Base-by-base conservation (phyloP, 139 green algal species). In the Astrephomene gubernaculifera region DNA sequence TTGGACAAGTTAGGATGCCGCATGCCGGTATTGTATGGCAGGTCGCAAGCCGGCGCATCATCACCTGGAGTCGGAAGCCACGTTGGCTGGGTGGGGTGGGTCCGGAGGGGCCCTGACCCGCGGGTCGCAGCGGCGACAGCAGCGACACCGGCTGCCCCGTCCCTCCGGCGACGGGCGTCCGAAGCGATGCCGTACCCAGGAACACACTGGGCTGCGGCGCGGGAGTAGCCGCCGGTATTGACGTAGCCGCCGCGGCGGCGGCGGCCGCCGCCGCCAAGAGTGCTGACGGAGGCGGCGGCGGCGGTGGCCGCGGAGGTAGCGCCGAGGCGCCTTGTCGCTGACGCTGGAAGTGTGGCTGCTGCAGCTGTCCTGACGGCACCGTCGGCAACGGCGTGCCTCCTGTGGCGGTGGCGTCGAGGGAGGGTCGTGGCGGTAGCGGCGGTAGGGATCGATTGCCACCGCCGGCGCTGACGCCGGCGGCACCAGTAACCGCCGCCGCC, bases 71-170 rank as follows among this genome's bases (percentile, higher is more conserved):
- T 6, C 25, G 38, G 88, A 98, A 98, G 29, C 94, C 95, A 27
- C 90, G 72, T 87, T 98, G 95, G 88, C 92, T 96, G 33, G 94
- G 71, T 33, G 95, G 94, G n/a, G 95, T 96, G 35, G 53, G 76
- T 2, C 73, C 71, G 2, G 41, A 79, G 25, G 64, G 45, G 27
- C 80, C 81, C 9, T 73, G 49, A 63, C 80, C 79, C 79, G 63
- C 57, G 31, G 79, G 79, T 43, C 63, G 43, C 44, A 76, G 43
- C 63, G 79, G 79, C 22, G 79, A 85, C 79, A 85, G 43, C 44
- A 85, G 49, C 22, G 79, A 85, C 33, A 70, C 53, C 8, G 24
- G 31, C 4, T 53, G 33, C 5, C 54, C 57, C 0, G 39, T 27
- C 25, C 24, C 38, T 3, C 25, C 27, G 2, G 31, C 31, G 3